These are phyloP conservation scores for Populus davidiana DNA, from an alignment of 345 rosid genomes.

Conservation along the genomic window DNA sequence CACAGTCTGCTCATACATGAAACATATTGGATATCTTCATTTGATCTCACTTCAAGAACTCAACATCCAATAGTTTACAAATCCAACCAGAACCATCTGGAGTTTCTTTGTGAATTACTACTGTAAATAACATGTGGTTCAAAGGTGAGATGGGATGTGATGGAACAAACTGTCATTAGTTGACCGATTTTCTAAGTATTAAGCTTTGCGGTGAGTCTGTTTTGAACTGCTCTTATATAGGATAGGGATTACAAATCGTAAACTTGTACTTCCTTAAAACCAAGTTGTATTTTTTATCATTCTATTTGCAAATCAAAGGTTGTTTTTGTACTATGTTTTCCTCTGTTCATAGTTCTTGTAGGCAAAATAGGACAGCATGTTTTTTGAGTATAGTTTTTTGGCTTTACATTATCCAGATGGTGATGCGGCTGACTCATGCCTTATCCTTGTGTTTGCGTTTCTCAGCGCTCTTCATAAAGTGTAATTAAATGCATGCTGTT, in stretches of 20 bases:
- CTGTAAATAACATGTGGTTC: slow-evolving; percentile 9
- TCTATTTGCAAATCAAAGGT: not conserved
- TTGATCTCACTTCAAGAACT: not conserved
- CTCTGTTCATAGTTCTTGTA: not conserved
- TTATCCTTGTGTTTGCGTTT: not conserved
- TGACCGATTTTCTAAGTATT: not conserved
- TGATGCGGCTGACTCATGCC: not conserved
- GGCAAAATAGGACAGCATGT: not conserved
- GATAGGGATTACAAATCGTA: slow-evolving; percentile 1
- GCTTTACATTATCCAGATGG: not conserved
- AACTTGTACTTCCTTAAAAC: not conserved
- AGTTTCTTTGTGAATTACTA: slow-evolving; percentile 8
- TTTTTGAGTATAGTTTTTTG: not conserved
- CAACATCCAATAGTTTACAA: not conserved
- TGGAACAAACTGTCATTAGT: not conserved
- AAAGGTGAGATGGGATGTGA: not conserved
- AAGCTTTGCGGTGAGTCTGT: not conserved
- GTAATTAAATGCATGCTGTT: not conserved
- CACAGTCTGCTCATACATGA: slow-evolving; percentile 61
- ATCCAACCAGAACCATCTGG: not conserved
- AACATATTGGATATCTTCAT: not conserved
- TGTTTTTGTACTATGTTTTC: not conserved
- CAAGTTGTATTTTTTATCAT: not conserved
- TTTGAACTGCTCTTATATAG: slow-evolving; percentile 7
- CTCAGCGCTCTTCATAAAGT: not conserved